Evolutionary conservation across 176 grass and related monocot genomes (phyloP).

Genomic region (Phoenix dactylifera): DNA sequence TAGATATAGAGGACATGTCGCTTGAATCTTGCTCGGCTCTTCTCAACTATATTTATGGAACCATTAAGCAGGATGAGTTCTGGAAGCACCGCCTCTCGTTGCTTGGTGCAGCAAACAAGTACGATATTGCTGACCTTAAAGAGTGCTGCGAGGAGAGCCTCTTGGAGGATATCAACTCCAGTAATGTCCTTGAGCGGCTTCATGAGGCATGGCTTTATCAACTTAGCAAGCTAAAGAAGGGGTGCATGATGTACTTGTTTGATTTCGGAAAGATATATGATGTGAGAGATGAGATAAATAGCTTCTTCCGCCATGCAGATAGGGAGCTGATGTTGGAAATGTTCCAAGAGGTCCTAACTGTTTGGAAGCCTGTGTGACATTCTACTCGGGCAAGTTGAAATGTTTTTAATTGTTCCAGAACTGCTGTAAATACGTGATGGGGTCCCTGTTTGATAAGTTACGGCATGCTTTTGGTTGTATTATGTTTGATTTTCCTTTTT

Average conservation of each 20-base stretch:
- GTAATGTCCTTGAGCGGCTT: slow-evolving; percentile 73
- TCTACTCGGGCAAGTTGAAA: neutral
- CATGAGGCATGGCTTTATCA: slow-evolving; percentile 63
- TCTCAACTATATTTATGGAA: slow-evolving; percentile 64
- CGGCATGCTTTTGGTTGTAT: no score
- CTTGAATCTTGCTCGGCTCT: slow-evolving; percentile 48
- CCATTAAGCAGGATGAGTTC: slow-evolving; percentile 51
- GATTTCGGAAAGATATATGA: slow-evolving; percentile 89
- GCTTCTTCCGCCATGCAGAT: slow-evolving; percentile 63
- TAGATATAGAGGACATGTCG: slow-evolving; percentile 73
- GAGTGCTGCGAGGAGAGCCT: slow-evolving; percentile 89
- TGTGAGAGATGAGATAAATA: slow-evolving; percentile 56
- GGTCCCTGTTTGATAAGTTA: no score
- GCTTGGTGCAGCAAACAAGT: slow-evolving; percentile 69
- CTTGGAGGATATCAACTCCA: slow-evolving; percentile 55
- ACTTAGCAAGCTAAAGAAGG: slow-evolving; percentile 69
- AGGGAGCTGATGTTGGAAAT: slow-evolving; percentile 79
- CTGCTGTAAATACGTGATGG: no score
- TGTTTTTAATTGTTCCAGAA: no score
- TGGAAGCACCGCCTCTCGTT: slow-evolving; percentile 67
- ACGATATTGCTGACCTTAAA: slow-evolving; percentile 48
- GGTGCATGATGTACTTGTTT: slow-evolving; percentile 67
- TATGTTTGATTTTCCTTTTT: no score
- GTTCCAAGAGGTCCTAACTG: slow-evolving; percentile 66
- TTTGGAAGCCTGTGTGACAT: slow-evolving; percentile 61